Base-by-base conservation (phyloP, 495 filamentous ascomycete genomes). In the Viridothelium virens region DNA sequence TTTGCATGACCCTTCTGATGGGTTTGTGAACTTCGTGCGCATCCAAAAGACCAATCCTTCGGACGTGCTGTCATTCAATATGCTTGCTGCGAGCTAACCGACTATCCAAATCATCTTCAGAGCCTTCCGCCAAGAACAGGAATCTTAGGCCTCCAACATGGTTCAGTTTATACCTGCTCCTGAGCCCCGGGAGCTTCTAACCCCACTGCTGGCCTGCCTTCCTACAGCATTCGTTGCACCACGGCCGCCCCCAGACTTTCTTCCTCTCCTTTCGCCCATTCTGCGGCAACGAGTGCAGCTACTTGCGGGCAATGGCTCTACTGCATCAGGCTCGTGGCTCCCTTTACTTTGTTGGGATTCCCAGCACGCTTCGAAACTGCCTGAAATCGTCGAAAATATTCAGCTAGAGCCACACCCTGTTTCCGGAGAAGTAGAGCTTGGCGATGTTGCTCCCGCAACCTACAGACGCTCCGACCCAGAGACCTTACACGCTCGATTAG, bases 221-320 rank as follows among this genome's bases (percentile, higher is more conserved):
- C 90, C 91, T 1, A 88, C 88, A 39, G 90, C 92, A 14, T 89
- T 90, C 70, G 83, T 88, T 64, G 92, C 93, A 44, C 83, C 87
- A 59, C 79, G 84, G 64, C 91, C 93, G 5, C 86, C 93, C 14
- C 85, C 87, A 44, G 87, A 86, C 46, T 80, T 96, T 11, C 82
- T 96, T 3, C 89, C 90, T 38, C 82, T 92, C 39, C 86, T 98
- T 53, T 90, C 94, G 3, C 93, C 94, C 6, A 94, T 97, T 56
- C 85, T 97, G 2, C 89, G 92, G 62, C 93, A 97, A 73, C 84
- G 94, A 50, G 83, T 97, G 7, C 85, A 91, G 70, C 81, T 97
- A 64, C 85, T 86, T 47, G 75, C 79, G 2, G 74, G 78, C 3
- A 72, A 75, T 62, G n/a, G 44, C 18, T 76, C 81, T 1, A 83